A percentile compares a stretch with the other conserved stretches of the same genome.
Conservation (phyloP, 108 stramenopile species). For the Cyclotella cryptica region DNA sequence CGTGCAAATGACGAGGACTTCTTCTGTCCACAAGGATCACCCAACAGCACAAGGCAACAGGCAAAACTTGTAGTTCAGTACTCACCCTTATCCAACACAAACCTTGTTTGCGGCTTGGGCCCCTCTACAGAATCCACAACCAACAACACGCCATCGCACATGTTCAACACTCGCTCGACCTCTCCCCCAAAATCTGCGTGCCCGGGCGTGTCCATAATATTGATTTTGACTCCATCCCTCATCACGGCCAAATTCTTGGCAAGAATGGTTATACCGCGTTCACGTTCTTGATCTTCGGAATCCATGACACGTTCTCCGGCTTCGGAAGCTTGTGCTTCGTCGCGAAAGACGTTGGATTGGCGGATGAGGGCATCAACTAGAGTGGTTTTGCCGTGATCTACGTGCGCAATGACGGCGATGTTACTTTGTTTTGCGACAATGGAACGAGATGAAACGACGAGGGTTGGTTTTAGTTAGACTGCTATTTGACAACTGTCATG, state of each 20-base stretch:
- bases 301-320: constrained; percentile 97
- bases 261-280: constrained; percentile 99
- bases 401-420: constrained; percentile 92
- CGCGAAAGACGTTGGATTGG: constrained; percentile 94
- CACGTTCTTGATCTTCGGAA: constrained; percentile 96
- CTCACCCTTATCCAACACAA: constrained; percentile 93
- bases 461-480: background rate
- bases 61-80: too few relatives aligned
- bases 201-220: constrained; percentile 99
- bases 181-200: constrained; percentile 99
- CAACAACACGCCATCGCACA: constrained; percentile 98
- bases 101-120: constrained; percentile 98
- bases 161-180: constrained; percentile 97
- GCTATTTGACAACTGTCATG: background rate
- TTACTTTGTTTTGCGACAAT: constrained; percentile 39
- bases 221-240: constrained; percentile 93
- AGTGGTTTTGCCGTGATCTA: constrained; percentile 99
- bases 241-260: constrained; percentile 97
- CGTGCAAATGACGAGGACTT: background rate
- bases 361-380: constrained; percentile 95
- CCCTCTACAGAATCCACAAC: constrained; percentile 98
- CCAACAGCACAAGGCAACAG: too few relatives aligned
- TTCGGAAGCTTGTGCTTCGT: constrained; percentile 88
- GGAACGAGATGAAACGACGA: background rate
- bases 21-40: too few relatives aligned